Conservation (phyloP, 208 protist species). For the Acanthamoeba castellanii region DNA sequence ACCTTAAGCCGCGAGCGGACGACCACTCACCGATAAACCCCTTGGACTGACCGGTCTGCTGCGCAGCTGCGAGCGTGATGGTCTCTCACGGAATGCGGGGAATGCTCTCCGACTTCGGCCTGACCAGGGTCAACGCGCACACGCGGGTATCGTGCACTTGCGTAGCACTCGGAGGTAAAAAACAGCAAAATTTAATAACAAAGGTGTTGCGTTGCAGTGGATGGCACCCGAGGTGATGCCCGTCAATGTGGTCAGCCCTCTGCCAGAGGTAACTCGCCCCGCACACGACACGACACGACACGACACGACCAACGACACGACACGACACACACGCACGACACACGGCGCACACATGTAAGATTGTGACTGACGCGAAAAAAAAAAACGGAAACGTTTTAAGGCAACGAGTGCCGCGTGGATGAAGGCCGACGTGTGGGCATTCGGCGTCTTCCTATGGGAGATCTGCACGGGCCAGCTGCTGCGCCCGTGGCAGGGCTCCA, state of each 20-base stretch:
- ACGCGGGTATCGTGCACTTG: not conserved
- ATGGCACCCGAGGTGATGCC: slow-evolving; percentile 51
- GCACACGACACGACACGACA: too few species aligned
- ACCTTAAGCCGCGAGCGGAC: too few species aligned
- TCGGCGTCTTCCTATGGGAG: slow-evolving; percentile 66
- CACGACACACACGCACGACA: not conserved
- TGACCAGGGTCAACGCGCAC: not conserved
- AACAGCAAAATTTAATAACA: too few species aligned
- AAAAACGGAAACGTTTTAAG: not conserved
- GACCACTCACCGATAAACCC: too few species aligned
- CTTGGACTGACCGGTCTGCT: too few species aligned
- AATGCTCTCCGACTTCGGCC: slow-evolving; percentile 2
- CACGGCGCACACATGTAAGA: too few species aligned
- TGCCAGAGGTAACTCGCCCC: not conserved
- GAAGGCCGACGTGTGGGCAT: slow-evolving; percentile 22
- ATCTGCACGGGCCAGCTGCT: slow-evolving; percentile 39
- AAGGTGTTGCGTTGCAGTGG: not conserved
- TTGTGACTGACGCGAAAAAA: not conserved
- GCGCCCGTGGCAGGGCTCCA: not conserved
- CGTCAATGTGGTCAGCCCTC: not conserved
- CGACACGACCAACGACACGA: too few species aligned
- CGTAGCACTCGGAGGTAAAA: too few species aligned
- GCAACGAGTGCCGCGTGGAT: not conserved
- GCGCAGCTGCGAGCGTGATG: not conserved
- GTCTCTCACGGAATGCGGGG: not conserved